These are phyloP conservation scores for Cladosporium sphaerospermum DNA, from an alignment of 2,329 filamentous ascomycete genomes.

Conservation along the genomic window DNA sequence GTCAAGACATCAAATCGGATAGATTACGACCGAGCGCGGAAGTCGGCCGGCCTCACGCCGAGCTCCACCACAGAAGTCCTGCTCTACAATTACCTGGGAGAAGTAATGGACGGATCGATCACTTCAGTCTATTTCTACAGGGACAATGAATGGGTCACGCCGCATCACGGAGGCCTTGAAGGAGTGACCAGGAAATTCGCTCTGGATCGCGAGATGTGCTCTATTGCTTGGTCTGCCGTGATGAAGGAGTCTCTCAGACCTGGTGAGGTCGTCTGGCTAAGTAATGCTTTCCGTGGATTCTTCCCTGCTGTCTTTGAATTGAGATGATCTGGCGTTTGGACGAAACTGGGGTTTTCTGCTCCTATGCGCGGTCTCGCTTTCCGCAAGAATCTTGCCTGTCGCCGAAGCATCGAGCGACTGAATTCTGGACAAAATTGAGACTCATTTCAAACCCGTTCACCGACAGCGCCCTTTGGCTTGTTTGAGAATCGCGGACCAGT, in stretches of 20 bases:
- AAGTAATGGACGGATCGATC: slow-evolving; percentile 75
- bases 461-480: background rate
- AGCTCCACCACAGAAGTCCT: slow-evolving; percentile 58
- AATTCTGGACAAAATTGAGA: too few relatives aligned
- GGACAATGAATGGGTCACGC: slow-evolving; percentile 70
- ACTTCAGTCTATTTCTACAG: slow-evolving; percentile 80
- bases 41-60: slow-evolving; percentile 49
- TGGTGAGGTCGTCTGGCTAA: slow-evolving; percentile 79
- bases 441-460: background rate
- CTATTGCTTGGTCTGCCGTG: slow-evolving; percentile 54
- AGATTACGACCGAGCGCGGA: slow-evolving; percentile 65
- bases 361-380: background rate
- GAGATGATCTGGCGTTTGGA: background rate
- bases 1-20: slow-evolving; percentile 76
- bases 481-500: background rate
- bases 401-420: background rate
- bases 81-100: slow-evolving; percentile 57
- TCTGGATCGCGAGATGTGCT: slow-evolving; percentile 60
- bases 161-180: slow-evolving; percentile 71
- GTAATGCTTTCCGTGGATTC: slow-evolving; percentile 81
- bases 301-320: slow-evolving; percentile 23
- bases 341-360: too few relatives aligned
- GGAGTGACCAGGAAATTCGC: slow-evolving; percentile 81
- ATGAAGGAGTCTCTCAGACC: slow-evolving; percentile 54
- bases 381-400: background rate